These are phyloP conservation scores for Solanum ossicruentum DNA, from an alignment of 257 asterid species.

Conservation along the genomic window DNA sequence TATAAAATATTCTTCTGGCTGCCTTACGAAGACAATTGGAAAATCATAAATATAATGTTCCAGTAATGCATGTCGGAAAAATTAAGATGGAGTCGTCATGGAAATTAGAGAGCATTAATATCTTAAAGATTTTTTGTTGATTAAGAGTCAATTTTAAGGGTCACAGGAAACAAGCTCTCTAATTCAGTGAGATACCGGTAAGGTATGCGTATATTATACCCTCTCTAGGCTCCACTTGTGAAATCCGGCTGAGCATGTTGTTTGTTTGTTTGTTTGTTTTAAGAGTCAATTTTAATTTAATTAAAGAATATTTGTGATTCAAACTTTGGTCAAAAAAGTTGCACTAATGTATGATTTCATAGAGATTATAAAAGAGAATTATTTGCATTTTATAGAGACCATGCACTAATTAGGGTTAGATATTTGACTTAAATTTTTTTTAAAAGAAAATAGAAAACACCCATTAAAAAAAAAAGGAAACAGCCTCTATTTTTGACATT, in stretches of 20 bases:
- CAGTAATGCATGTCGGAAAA: background rate
- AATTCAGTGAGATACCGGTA: too few relatives aligned
- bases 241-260: too few relatives aligned
- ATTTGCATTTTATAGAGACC: background rate
- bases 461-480: background rate
- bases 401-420: background rate
- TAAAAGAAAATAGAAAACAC: background rate
- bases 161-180: too few relatives aligned
- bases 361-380: background rate
- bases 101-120: background rate
- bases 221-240: too few relatives aligned
- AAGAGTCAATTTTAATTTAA: background rate
- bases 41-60: background rate
- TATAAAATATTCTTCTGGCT: too few relatives aligned
- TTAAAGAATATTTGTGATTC: background rate
- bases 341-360: background rate
- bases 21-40: too few relatives aligned
- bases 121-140: background rate
- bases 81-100: background rate
- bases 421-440: background rate
- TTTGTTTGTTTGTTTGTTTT: too few relatives aligned
- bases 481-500: background rate
- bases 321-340: background rate
- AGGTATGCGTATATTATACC: too few relatives aligned
- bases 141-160: background rate